Evolutionary conservation across 768 basidiomycete species (phyloP).

Genomic region (Lactarius indigo): DNA sequence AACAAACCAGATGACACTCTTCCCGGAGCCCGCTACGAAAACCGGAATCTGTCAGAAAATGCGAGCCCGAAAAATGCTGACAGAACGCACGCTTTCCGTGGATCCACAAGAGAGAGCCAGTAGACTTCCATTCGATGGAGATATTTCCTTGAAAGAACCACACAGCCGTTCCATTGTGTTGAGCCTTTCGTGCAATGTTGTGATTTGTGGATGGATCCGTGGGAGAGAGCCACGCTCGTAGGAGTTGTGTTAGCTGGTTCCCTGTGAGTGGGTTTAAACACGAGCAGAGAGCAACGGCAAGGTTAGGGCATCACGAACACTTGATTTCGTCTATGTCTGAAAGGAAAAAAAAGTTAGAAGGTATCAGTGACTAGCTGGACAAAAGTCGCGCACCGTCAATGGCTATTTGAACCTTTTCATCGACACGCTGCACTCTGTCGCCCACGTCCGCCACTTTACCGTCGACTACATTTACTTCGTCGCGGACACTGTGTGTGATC

Average conservation of each 20-base stretch:
- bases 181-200: neutral
- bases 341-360: no score
- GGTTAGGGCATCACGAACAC: neutral
- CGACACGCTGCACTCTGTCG: no score
- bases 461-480: no score
- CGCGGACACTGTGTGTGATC: neutral
- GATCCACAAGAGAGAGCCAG: neutral
- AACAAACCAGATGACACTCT: neutral
- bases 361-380: no score
- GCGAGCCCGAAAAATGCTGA: neutral
- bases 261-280: neutral
- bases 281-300: neutral
- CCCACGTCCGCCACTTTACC: no score
- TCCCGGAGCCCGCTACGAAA: neutral
- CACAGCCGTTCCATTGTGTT: neutral
- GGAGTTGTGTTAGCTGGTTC: neutral
- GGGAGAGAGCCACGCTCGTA: neutral
- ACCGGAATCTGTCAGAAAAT: neutral
- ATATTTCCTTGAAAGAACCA: neutral
- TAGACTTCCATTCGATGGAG: neutral
- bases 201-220: neutral
- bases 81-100: neutral
- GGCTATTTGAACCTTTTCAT: no score
- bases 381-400: no score
- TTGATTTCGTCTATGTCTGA: neutral